phyloP scores from a whole-genome alignment of 202 grass and related monocot species.

The Hordeum pubiflorum region DNA sequence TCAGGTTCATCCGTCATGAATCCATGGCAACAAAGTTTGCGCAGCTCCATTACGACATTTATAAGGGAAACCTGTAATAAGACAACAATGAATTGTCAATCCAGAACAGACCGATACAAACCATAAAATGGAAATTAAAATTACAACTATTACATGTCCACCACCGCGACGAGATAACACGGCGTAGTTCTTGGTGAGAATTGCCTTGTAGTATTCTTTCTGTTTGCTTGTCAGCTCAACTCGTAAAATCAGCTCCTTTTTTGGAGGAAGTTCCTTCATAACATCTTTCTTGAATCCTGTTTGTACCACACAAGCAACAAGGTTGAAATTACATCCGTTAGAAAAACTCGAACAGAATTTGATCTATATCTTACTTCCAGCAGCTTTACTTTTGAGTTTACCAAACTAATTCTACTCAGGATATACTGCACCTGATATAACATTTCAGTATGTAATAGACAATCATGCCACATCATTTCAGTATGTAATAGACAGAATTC shows the following conservation, averaged over 20 bases:
- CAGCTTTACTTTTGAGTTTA: constrained; percentile 3
- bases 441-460: constrained; percentile 3
- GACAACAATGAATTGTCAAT: constrained; percentile 28
- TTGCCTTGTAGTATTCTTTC: constrained; percentile 99
- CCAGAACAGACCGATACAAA: not conserved
- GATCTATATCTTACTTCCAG: not conserved
- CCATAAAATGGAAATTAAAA: constrained; percentile 24
- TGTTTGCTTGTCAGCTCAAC: constrained; percentile 89
- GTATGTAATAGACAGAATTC: not conserved
- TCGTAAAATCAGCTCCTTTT: constrained; percentile 98
- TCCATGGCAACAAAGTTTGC: constrained; percentile 98
- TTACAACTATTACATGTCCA: constrained; percentile 61
- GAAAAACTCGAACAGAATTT: constrained; percentile 12
- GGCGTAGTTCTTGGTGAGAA: constrained; percentile 96
- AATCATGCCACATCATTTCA: not conserved
- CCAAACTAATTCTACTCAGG: not conserved
- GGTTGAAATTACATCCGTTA: not conserved
- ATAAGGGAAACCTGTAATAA: constrained; percentile 83
- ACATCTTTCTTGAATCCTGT: constrained; percentile 99
- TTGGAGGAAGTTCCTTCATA: constrained; percentile 96
- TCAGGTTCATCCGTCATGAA: constrained; percentile 94
- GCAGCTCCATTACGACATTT: constrained; percentile 99
- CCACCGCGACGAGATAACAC: constrained; percentile 83
- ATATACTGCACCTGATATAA: constrained; percentile 9
- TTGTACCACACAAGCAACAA: constrained; percentile 20